These are phyloP conservation scores for Dothistroma pini DNA, from an alignment of 2,329 filamentous ascomycete species.

Conservation along the genomic window DNA sequence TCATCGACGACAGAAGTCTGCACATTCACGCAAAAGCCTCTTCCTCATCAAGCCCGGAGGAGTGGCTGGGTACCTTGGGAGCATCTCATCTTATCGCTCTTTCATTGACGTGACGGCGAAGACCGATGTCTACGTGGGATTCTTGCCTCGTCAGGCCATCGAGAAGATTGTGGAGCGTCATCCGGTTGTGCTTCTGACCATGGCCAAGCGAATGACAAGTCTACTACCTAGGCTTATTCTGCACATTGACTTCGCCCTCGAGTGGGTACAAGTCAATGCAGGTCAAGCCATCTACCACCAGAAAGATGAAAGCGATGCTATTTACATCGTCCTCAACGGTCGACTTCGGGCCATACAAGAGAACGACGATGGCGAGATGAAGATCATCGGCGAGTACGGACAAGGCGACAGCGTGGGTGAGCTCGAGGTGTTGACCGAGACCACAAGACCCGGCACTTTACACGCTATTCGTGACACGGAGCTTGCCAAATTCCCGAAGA, in stretches of 20 bases:
- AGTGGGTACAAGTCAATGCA: slow-evolving; percentile 96
- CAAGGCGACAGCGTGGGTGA: slow-evolving; percentile 98
- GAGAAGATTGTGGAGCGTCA: slow-evolving; percentile 92
- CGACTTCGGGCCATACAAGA: slow-evolving; percentile 82
- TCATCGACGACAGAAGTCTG: slow-evolving; percentile 38
- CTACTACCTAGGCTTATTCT: slow-evolving; percentile 84
- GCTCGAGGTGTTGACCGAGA: slow-evolving; percentile 94
- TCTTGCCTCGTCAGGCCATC: slow-evolving; percentile 77
- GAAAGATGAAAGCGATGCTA: slow-evolving; percentile 93
- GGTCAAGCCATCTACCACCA: slow-evolving; percentile 94
- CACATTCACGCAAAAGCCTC: slow-evolving; percentile 61
- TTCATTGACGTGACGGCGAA: slow-evolving; percentile 97
- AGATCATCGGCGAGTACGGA: slow-evolving; percentile 85
- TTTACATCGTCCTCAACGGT: slow-evolving; percentile 96
- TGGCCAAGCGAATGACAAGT: slow-evolving; percentile 91
- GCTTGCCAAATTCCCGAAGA: slow-evolving; percentile 91
- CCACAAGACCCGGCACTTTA: slow-evolving; percentile 79
- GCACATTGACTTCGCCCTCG: slow-evolving; percentile 96
- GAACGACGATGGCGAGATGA: slow-evolving; percentile 73
- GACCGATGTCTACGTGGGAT: slow-evolving; percentile 97
- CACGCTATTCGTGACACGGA: slow-evolving; percentile 97
- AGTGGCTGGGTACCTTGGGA: slow-evolving; percentile 89
- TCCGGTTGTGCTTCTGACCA: slow-evolving; percentile 86
- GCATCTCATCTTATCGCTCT: slow-evolving; percentile 89
- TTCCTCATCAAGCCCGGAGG: slow-evolving; percentile 93